Conservation (phyloP, 2,329 filamentous ascomycete species). For the Diaporthe longicolla region DNA sequence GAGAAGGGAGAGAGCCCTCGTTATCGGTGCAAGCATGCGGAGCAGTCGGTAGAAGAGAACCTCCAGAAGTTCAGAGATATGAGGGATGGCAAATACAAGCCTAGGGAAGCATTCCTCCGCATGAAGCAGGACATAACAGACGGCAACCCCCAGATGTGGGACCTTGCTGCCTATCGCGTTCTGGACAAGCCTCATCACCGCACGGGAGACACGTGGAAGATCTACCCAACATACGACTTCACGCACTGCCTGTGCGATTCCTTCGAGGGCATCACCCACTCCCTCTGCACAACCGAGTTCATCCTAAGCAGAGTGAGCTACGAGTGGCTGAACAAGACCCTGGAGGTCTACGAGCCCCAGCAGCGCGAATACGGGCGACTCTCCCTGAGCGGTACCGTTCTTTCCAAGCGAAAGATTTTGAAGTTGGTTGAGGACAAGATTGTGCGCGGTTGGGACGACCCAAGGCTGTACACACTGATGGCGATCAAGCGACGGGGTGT, state of each 20-base stretch:
- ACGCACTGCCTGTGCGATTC: slow-evolving; percentile 93
- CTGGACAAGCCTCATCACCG: slow-evolving; percentile 78
- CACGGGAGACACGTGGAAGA: slow-evolving; percentile 87
- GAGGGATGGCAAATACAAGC: slow-evolving; percentile 91
- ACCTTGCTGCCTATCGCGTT: slow-evolving; percentile 91
- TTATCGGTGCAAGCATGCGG: slow-evolving; percentile 85
- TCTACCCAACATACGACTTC: slow-evolving; percentile 96
- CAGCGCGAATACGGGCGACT: slow-evolving; percentile 79
- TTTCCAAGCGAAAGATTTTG: slow-evolving; percentile 88
- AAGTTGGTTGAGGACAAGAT: slow-evolving; percentile 78
- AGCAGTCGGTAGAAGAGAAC: slow-evolving; percentile 81
- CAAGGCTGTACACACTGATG: slow-evolving; percentile 88
- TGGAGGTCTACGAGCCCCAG: slow-evolving; percentile 92
- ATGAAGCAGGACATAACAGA: slow-evolving; percentile 93
- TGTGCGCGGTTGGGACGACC: slow-evolving; percentile 92
- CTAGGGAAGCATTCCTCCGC: slow-evolving; percentile 85
- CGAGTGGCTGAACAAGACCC: slow-evolving; percentile 86
- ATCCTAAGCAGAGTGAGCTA: slow-evolving; percentile 76
- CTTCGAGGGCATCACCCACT: slow-evolving; percentile 90
- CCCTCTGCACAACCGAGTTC: slow-evolving; percentile 43
- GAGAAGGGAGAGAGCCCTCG: slow-evolving; percentile 77
- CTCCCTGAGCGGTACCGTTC: slow-evolving; percentile 86
- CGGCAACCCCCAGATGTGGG: slow-evolving; percentile 96
- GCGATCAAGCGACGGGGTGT: slow-evolving; percentile 87
- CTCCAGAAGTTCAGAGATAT: slow-evolving; percentile 88